A percentile compares a stretch with the other conserved stretches of the same genome.
These are phyloP conservation scores for Paraurostyla sp. DNA, from an alignment of 73 alveolate species.

Conservation along the genomic window DNA sequence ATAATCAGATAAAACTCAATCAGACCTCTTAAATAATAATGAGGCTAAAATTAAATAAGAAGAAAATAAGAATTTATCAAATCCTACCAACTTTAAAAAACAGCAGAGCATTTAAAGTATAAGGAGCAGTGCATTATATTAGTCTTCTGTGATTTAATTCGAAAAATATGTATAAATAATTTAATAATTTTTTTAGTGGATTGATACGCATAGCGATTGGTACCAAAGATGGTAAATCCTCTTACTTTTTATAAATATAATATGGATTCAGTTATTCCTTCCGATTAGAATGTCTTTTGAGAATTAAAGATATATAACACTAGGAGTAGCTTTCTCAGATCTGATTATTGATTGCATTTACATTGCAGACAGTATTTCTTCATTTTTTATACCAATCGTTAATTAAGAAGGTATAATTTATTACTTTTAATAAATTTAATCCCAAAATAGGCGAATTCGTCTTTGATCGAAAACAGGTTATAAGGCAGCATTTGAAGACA, in stretches of 20 bases:
- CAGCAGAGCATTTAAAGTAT: too few relatives aligned
- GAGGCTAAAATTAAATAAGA: too few relatives aligned
- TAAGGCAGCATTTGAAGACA: background rate
- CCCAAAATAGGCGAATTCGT: constrained; percentile 35
- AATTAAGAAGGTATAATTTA: constrained; percentile 29
- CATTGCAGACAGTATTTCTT: constrained; percentile 13
- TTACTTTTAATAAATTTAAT: background rate
- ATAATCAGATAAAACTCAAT: too few relatives aligned
- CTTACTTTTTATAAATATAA: background rate
- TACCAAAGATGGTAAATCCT: background rate
- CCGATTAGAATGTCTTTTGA: constrained; percentile 74
- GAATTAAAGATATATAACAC: background rate
- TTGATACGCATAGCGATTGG: background rate
- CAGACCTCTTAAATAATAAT: too few relatives aligned
- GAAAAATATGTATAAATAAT: too few relatives aligned
- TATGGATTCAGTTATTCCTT: constrained; percentile 1
- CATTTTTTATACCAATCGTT: constrained; percentile 36
- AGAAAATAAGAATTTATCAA: too few relatives aligned
- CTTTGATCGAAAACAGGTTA: constrained; percentile 18
- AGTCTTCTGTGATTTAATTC: too few relatives aligned
- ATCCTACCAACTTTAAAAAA: too few relatives aligned
- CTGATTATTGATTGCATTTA: background rate
- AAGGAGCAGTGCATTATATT: too few relatives aligned
- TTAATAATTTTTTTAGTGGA: constrained; percentile 45
- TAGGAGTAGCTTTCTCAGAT: constrained; percentile 40